Evolutionary conservation across 1,284 basidiomycete genomes (phyloP), one percentile per base, ranked within the genome.

Genomic region (Thelephora terrestris): DNA sequence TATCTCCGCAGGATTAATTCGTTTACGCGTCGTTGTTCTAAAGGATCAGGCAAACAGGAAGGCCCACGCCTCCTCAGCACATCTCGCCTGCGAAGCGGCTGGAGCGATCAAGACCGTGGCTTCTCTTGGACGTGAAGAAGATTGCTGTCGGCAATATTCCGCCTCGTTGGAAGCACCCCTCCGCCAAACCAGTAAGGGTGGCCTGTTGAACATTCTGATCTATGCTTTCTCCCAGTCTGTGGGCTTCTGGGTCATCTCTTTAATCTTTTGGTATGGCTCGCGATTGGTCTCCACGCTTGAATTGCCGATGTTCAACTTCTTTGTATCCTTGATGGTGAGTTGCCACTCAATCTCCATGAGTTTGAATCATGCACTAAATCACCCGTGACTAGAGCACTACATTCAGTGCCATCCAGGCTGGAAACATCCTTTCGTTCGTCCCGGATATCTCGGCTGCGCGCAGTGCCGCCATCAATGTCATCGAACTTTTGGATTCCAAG

Each of bases 31-130:
- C 49, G 83, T 90, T 52, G 82, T 92, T 0, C 69, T 93, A 55
- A 94, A 94, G 66, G 91, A 95, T 59, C 81, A 91, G 62, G 70
- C 73, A 54, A 93, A 93, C 71, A 95, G 93, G 70, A 76, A 77
- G 58, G 74, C 85, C 0, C 92, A 99, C 62, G 85, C 87, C 56
- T 68, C 68, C 4, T 91, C 88, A 17, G 91, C 94, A 16, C 91
- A 95, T 56, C 66, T 94, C 23, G 95, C 95, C 25, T 89, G 88
- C 59, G 95, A 98, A 66, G 92, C 93, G 23, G 91, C 93, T 16
- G 86, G 78, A 5, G 75, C 93, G 3, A 96, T 99, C 60, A 81
- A 92, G n/a, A 97, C 95, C 4, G 93, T 99, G 25, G 93, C 93
- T 1, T 79, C 86, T 2, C 73, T 98, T 42, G 97, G 91, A 0